Percentiles rank a stretch among this genome's conserved stretches.
Evolutionary conservation across 2,329 filamentous ascomycete genomes (phyloP).

Genomic region (Colletotrichum orchidophilum): DNA sequence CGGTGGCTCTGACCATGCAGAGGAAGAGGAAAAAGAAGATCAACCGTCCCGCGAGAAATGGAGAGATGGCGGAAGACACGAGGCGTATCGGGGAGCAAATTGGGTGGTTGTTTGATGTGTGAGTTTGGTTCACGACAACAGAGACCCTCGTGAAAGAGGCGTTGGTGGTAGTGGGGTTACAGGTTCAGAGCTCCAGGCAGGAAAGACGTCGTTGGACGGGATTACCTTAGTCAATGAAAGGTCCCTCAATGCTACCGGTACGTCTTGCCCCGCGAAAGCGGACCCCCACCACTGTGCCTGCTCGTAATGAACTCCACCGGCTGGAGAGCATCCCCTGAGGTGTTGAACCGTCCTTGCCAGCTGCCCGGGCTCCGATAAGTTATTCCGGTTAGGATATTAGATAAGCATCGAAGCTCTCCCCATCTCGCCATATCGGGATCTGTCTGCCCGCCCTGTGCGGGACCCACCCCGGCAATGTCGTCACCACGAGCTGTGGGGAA

Average conservation of each 20-base stretch:
- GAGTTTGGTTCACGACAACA: constrained; percentile 2
- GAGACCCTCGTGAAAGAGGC: constrained; percentile 28
- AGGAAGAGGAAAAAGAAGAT: background rate
- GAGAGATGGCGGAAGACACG: background rate
- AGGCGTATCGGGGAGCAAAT: background rate
- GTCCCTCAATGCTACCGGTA: background rate
- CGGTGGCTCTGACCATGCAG: constrained; percentile 31
- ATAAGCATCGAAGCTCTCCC: background rate
- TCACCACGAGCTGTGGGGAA: constrained; percentile 26
- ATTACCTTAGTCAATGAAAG: background rate
- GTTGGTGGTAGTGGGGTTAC: constrained; percentile 28
- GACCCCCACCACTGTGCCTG: constrained; percentile 16
- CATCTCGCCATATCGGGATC: background rate
- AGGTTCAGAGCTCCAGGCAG: constrained; percentile 23
- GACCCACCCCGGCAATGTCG: constrained; percentile 19
- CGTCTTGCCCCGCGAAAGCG: constrained; percentile 32
- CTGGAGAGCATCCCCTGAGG: background rate
- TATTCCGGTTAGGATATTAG: constrained; percentile 9
- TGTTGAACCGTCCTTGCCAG: background rate
- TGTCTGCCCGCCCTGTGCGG: background rate
- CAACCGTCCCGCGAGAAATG: constrained; percentile 13
- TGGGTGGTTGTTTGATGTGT: background rate
- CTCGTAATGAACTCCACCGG: constrained; percentile 12
- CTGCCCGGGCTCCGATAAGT: background rate
- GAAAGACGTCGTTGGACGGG: constrained; percentile 10